Conservation (phyloP, 148 eudicot genomes). For the Chenopodium berlandieri region DNA sequence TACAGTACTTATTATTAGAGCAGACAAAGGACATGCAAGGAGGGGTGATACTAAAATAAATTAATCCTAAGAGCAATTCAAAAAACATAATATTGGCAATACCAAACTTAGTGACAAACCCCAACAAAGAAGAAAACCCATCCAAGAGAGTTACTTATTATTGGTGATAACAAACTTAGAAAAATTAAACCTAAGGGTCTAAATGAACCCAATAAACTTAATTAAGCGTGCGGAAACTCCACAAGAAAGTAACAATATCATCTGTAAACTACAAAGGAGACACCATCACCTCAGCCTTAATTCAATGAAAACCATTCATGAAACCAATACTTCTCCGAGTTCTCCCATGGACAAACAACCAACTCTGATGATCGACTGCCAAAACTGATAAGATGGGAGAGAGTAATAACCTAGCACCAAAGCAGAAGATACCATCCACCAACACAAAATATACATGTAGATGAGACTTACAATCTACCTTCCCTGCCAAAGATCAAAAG, state of each 20-base stretch:
- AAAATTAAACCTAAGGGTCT: no score
- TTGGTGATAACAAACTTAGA: background rate
- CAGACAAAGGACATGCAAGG: background rate
- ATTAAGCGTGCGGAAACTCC: no score
- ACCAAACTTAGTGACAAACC: background rate
- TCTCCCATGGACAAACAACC: no score
- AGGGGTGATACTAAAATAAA: background rate
- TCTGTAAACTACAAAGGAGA: no score
- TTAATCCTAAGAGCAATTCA: background rate
- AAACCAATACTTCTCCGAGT: no score
- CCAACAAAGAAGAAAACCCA: background rate
- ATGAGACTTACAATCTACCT: background rate
- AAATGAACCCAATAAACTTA: no score
- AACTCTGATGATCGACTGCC: background rate
- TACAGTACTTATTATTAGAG: background rate
- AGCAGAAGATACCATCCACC: background rate
- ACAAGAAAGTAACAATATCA: no score
- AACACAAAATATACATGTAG: background rate
- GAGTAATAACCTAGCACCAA: background rate
- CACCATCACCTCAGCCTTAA: no score
- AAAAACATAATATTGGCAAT: background rate
- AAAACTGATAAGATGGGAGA: background rate
- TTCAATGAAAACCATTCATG: no score
- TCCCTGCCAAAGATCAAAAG: background rate
- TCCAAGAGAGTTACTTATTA: background rate